Percentiles rank a stretch among this genome's conserved stretches.
These are phyloP conservation scores for Tetrahymena borealis DNA, from an alignment of 73 alveolate genomes.

Conservation along the genomic window DNA sequence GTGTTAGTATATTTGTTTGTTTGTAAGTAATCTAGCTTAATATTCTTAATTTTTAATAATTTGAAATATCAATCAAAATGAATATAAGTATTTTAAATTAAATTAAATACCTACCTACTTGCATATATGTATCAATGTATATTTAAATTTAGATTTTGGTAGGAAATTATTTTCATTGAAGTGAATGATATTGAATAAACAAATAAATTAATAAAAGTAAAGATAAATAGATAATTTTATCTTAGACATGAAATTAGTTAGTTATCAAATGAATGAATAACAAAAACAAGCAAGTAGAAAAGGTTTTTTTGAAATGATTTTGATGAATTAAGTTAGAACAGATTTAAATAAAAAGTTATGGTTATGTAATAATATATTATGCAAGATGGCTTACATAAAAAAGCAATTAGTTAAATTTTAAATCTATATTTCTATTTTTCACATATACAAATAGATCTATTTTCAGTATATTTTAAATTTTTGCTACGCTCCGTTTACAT, in stretches of 20 bases:
- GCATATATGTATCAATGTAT: no score
- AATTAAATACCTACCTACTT: no score
- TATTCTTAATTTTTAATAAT: no score
- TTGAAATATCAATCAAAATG: no score
- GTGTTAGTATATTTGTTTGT: no score
- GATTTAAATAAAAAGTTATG: background rate
- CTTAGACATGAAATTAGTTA: background rate
- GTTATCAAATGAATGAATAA: background rate
- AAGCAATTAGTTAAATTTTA: background rate
- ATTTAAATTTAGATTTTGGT: no score
- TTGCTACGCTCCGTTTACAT: background rate
- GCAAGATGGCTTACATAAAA: background rate
- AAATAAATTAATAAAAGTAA: no score
- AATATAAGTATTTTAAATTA: no score
- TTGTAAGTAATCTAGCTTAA: no score
- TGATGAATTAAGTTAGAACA: constrained; percentile 1
- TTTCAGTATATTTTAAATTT: background rate
- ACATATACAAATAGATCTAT: background rate
- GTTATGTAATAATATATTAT: background rate
- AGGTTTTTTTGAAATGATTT: background rate
- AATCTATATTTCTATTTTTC: background rate
- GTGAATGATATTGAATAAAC: no score
- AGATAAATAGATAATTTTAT: no score
- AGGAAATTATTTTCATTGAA: no score
- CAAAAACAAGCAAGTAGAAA: background rate